Conservation (phyloP, 1,284 basidiomycete genomes). For the Puccinia novopanici region DNA sequence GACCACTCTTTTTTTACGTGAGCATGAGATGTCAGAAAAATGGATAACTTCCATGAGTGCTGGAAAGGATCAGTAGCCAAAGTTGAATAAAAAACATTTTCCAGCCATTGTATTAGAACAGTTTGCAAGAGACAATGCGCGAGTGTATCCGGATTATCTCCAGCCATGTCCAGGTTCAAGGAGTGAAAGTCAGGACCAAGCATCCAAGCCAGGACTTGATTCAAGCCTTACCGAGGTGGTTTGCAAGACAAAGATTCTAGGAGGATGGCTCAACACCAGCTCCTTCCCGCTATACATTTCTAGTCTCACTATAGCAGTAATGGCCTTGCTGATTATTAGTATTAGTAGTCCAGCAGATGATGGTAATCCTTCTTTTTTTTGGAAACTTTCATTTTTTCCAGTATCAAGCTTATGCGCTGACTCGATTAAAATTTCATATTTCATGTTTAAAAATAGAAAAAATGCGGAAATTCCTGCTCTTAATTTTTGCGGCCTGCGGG, state of each 20-base stretch:
- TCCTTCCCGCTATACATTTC: constrained; percentile 30
- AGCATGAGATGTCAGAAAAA: not conserved
- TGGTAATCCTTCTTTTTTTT: not conserved
- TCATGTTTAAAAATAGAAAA: not conserved
- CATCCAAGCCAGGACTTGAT: not conserved
- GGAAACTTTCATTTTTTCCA: not conserved
- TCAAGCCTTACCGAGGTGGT: not conserved
- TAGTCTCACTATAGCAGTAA: constrained; percentile 10
- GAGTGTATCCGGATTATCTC: constrained; percentile 29
- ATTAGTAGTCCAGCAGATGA: constrained; percentile 34
- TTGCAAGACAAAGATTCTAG: constrained; percentile 23
- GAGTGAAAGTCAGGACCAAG: not conserved
- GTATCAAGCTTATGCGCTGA: not conserved
- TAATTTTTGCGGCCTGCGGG: constrained; percentile 14
- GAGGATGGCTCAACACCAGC: constrained; percentile 32
- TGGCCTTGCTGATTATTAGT: constrained; percentile 22
- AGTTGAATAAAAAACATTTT: not conserved
- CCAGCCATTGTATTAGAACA: constrained; percentile 40
- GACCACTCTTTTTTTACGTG: constrained; percentile 37
- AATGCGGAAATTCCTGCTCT: constrained; percentile 20
- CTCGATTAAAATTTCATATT: not conserved
- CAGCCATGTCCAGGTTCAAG: constrained; percentile 25
- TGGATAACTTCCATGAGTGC: not conserved
- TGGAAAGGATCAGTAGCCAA: not conserved
- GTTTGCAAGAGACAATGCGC: constrained; percentile 37